Percentiles rank a stretch among this genome's conserved stretches.
phyloP scores from a whole-genome alignment of 2,329 filamentous ascomycete genomes.

The Botrytis porri region DNA sequence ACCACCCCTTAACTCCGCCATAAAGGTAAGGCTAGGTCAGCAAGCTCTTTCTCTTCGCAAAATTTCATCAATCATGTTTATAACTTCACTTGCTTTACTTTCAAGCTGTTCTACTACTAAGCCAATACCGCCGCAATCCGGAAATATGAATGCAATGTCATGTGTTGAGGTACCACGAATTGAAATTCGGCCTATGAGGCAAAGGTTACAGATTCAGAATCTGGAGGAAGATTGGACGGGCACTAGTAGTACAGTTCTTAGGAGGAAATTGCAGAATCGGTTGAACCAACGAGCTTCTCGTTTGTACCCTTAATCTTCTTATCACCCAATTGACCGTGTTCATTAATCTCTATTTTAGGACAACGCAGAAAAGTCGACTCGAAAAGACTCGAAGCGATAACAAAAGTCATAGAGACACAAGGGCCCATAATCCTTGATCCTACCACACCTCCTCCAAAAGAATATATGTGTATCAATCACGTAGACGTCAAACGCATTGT shows the following conservation, averaged over 20 bases:
- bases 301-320: slow-evolving; percentile 23
- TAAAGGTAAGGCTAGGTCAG: background rate
- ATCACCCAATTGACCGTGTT: background rate
- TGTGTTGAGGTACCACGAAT: slow-evolving; percentile 17
- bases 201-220: slow-evolving; percentile 21
- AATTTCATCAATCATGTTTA: background rate
- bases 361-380: slow-evolving; percentile 2
- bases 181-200: slow-evolving; percentile 24
- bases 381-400: background rate
- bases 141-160: background rate
- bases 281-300: slow-evolving; percentile 35
- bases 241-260: slow-evolving; percentile 33
- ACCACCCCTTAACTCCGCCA: background rate
- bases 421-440: background rate
- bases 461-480: slow-evolving; percentile 14
- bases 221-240: slow-evolving; percentile 40
- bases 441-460: background rate
- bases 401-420: background rate
- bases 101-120: background rate
- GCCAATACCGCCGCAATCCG: background rate
- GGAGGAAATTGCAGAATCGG: slow-evolving; percentile 33
- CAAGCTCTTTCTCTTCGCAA: background rate
- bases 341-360: background rate
- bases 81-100: background rate
- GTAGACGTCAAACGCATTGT: slow-evolving; percentile 1